Base-by-base conservation (phyloP, 805 yeast species). In the Pichia insulana region DNA sequence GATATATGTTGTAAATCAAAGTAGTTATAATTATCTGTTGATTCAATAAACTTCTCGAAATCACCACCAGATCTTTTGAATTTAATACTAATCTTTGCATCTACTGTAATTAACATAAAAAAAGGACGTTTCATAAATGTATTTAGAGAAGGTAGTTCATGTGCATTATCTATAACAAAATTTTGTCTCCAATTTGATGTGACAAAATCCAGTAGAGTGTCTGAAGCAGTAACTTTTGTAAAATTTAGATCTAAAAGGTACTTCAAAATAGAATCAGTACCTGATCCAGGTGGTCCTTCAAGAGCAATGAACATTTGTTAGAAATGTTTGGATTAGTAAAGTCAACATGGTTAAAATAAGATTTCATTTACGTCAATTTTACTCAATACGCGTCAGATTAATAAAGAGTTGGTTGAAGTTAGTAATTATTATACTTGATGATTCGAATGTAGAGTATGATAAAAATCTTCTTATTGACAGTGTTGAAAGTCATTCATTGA, bases 31-130 rank as follows among this genome's bases (percentile, higher is more conserved):
- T 59, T 32, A 66, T 28, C 31, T 6, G 31, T 28, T n/a, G 10
- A 28, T 28, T 28, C 31, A 28, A 28, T 28, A 11, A 28, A 28
- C 6, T 28, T 11, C 10, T 28, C 15, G 15, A 28, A 28, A 16
- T 44, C 31, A 1, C 6, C n/a, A 17, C 30, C 12, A n/a, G 26
- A 25, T 27, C 76, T 52, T 34, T 60, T 50, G 43, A 57, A 65
- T 41, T 92, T 68, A 30, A 74, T 48, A 11, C 54, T 53, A 6
- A 77, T 49, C 1, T 95, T 83, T 0, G 95, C 87, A 54, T 85
- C 95, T 2, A 88, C 66, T 8, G 85, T 72, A 2, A 89, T 53
- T 53, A 88, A 94, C 25, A 87, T 68, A 55, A 88, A 87, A 57
- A 86, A 90, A 0, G 97, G 96, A 44, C 96, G 65, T 47, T 80